Conservation (phyloP, 441 rosid genomes). For the Corymbia citriodora region DNA sequence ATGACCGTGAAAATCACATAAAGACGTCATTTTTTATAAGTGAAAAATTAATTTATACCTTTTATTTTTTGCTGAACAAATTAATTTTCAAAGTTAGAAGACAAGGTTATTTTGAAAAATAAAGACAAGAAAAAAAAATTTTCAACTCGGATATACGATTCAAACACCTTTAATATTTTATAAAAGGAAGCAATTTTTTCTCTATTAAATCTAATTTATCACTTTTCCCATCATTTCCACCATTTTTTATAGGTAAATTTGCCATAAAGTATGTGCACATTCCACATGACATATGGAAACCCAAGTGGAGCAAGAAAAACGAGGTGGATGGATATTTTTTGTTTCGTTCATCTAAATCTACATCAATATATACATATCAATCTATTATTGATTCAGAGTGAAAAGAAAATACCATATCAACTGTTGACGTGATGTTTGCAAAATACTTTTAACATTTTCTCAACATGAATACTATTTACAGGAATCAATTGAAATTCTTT, state of each 20-base stretch:
- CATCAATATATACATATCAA: neutral
- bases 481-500: neutral
- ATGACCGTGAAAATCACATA: neutral
- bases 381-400: neutral
- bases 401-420: no score
- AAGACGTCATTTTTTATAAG: neutral
- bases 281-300: neutral
- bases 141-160: neutral
- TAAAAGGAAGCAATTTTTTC: neutral
- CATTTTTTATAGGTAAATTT: neutral
- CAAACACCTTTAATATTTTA: neutral
- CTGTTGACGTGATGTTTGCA: no score
- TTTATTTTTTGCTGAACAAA: neutral
- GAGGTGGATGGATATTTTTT: no score
- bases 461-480: neutral
- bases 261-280: neutral
- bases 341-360: neutral
- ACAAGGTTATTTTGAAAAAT: neutral
- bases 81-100: neutral
- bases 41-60: neutral
- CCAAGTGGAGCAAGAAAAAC: neutral
- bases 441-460: no score
- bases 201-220: neutral
- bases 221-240: neutral
- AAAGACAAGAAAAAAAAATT: neutral